Conservation (phyloP, 1,139 yeast genomes). For the Eremothecium sinecaudum region DNA sequence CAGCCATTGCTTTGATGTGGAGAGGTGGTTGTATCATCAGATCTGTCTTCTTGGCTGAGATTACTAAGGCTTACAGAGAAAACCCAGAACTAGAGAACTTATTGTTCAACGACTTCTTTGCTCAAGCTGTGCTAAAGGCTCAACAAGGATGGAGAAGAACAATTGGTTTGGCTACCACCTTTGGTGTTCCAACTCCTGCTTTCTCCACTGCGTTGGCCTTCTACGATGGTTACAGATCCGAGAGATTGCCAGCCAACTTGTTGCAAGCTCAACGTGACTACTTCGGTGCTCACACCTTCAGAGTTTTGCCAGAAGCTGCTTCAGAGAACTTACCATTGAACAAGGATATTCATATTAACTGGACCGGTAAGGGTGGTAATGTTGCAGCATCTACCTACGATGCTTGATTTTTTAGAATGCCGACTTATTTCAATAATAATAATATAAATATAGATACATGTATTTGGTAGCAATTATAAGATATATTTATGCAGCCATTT, state of each 20-base stretch:
- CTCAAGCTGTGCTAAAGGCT: constrained; percentile 83
- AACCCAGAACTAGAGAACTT: constrained; percentile 90
- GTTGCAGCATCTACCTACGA: constrained; percentile 90
- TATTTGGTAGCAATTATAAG: no score
- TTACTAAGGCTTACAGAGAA: constrained; percentile 91
- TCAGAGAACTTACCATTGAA: constrained; percentile 67
- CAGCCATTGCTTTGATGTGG: constrained; percentile 99
- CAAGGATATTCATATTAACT: constrained; percentile 87
- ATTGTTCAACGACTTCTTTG: constrained; percentile 91
- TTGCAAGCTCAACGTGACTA: constrained; percentile 99
- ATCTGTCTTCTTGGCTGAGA: constrained; percentile 95
- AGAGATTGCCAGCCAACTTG: constrained; percentile 90
- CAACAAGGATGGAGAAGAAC: constrained; percentile 94
- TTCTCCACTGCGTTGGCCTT: constrained; percentile 92
- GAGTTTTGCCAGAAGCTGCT: constrained; percentile 81
- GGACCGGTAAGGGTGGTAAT: constrained; percentile 99
- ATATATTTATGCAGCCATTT: no score
- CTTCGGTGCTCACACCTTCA: constrained; percentile 99
- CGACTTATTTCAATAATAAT: not conserved
- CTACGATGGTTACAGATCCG: constrained; percentile 99
- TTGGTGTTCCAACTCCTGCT: constrained; percentile 97
- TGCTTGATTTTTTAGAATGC: constrained; percentile 43
- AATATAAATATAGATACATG: no score
- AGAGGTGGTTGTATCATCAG: constrained; percentile 99
- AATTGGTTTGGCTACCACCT: constrained; percentile 63